Evolutionary conservation across 2,329 filamentous ascomycete genomes (phyloP), one percentile per base, ranked within the genome.

Genomic region (Colletotrichum sp.): DNA sequence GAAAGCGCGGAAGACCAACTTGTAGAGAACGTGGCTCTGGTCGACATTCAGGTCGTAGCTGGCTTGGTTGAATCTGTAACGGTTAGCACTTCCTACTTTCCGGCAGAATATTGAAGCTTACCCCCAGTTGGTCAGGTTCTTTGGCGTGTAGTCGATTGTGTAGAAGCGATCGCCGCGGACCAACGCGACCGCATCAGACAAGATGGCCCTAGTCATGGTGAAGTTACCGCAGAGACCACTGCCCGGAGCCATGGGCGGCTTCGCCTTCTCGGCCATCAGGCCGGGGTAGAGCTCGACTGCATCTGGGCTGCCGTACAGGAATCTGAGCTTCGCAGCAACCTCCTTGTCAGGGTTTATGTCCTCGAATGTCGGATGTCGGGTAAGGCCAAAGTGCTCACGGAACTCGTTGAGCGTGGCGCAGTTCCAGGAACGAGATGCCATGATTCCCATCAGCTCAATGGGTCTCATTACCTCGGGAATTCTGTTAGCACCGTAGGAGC

Each of bases 121-220:
- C 68, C 93, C 93, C 92, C 92, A 94, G 81, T 93, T 93, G 4
- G 93, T 94, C 65, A 95, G 83, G 78, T 90, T 92, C 44, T 88
- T 88, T 0, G 92, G 81, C 3, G 90, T 89, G 78, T 89, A 93
- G 81, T 93, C 92, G 9, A 76, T 34, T 13, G 92, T 93, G 83
- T 93, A 93, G 84, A 93, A 93, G 18, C 92, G 86, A 78, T 94
- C 92, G 10, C 91, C 90, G 24, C 92, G 89, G 6, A 93, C 91
- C 21, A 93, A 85, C 7, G 90, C 87, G 6, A 93, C 90, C 1
- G 91, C 91, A 79, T 93, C 92, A 0, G 91, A 92, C 9, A 93
- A 83, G 15, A 93, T 90, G 2, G 90, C 91, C 16, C 90, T 86
- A 9, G 86, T 87, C 59, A 81, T 82, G 13, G 87, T 84, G 65